Evolutionary conservation across 129 eudicot genomes (phyloP), one percentile per base, ranked within the genome.

Genomic region (Tagetes patula): DNA sequence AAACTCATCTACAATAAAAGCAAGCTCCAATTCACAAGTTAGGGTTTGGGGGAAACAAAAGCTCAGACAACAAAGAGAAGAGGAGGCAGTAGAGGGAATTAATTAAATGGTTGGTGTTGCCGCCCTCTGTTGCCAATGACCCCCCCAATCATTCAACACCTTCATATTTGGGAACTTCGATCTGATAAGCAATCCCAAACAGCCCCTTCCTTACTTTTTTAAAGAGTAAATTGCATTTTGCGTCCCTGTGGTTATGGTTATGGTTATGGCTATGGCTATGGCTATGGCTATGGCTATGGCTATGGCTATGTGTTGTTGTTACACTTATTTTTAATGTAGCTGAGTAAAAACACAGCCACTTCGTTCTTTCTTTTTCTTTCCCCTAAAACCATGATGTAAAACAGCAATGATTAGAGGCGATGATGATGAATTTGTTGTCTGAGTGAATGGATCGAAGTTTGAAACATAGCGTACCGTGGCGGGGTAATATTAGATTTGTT

Each of bases 101-200:
- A 20, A 20, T 20, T 20, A 20, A 20, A 11, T 0, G 52, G n/a
- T 10, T 2, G 52, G 52, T 47, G 52, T 76, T 67, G 74, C 49
- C 80, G 37, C 75, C 68, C 70, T 77, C 75, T 31, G 63, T 27
- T 14, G 69, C 75, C 70, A 40, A 70, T 76, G 80, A 76, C 39
- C 61, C 43, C n/a, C 53, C 75, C 75, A 45, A 53, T 4, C 33
- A 9, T 67, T 7, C 58, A 58, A 69, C 79, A 50, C 31, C 70
- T 72, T 32, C 8, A 10, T 50, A 3, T 5, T 2, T 43, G 1
- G 55, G 55, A 49, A 49, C 55, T 49, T 49, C 55, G 2, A 12
- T 49, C 5, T 49, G 27, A 49, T 49, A 2, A 13, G 27, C 27
- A 20, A 20, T 20, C 27, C 27, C 27, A 20, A 20, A 20, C 27